phyloP scores from a whole-genome alignment of 768 basidiomycete species.

The Boletales sp. region DNA sequence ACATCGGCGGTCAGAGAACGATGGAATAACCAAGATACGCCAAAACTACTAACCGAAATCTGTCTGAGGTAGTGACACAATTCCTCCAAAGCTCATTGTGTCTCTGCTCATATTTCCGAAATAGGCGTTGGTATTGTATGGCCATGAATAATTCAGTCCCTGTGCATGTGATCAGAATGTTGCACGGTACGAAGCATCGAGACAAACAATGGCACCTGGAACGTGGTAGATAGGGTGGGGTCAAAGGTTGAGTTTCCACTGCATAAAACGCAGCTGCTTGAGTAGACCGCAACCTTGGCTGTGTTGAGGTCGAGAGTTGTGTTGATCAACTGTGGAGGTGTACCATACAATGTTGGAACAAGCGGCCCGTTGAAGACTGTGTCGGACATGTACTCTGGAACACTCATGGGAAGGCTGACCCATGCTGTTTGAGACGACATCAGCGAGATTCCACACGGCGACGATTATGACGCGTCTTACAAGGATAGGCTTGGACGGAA shows the following conservation, averaged over 20 bases:
- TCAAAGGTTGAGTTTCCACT: constrained; percentile 16
- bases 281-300: constrained; percentile 18
- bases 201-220: constrained; percentile 7
- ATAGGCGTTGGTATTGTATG: constrained; percentile 5
- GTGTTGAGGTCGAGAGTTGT: constrained; percentile 16
- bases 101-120: constrained; percentile 14
- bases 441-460: not conserved
- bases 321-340: constrained; percentile 14
- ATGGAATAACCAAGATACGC: too few relatives aligned
- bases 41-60: constrained; percentile 10
- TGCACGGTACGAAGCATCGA: not conserved
- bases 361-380: constrained; percentile 13
- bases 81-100: constrained; percentile 14
- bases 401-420: constrained; percentile 15
- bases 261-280: constrained; percentile 19
- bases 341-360: constrained; percentile 15
- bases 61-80: constrained; percentile 10
- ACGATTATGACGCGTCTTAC: not conserved
- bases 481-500: not conserved
- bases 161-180: not conserved
- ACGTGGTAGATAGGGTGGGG: constrained; percentile 10
- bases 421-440: constrained; percentile 8
- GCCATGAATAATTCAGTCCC: constrained; percentile 12
- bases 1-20: not conserved
- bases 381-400: constrained; percentile 10